Evolutionary conservation across 73 alveolate genomes (phyloP).

Genomic region (Paramecium pentaurelia): DNA sequence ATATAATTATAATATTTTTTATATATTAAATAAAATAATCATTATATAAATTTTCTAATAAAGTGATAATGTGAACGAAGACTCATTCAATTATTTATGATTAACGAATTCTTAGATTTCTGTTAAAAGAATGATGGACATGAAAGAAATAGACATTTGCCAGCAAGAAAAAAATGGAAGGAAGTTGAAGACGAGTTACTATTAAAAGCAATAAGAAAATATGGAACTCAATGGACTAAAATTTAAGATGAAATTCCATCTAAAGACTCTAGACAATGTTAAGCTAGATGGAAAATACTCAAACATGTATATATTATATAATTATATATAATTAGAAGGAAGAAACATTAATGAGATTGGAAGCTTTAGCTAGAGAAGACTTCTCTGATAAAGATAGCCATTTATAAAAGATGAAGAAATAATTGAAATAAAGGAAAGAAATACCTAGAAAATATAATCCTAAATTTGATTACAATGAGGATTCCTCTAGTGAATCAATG

Average conservation of each 20-base stretch:
- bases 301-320: background rate
- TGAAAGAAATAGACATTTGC: background rate
- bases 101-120: background rate
- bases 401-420: background rate
- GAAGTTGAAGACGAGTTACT: background rate
- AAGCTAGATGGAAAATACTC: constrained; percentile 1
- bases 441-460: background rate
- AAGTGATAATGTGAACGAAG: background rate
- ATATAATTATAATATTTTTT: background rate
- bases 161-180: background rate
- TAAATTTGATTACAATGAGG: background rate
- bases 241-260: background rate
- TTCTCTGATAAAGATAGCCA: background rate
- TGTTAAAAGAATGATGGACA: background rate
- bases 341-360: background rate
- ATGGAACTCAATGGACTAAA: constrained; percentile 3
- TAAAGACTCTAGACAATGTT: background rate
- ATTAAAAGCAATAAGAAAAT: background rate
- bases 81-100: background rate
- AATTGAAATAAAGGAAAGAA: background rate
- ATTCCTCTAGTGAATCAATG: background rate
- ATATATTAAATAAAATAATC: background rate
- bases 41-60: background rate
- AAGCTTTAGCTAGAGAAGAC: background rate
- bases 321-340: background rate